Base-by-base conservation (phyloP, 768 basidiomycete genomes). In the Suillus cothurnatus region DNA sequence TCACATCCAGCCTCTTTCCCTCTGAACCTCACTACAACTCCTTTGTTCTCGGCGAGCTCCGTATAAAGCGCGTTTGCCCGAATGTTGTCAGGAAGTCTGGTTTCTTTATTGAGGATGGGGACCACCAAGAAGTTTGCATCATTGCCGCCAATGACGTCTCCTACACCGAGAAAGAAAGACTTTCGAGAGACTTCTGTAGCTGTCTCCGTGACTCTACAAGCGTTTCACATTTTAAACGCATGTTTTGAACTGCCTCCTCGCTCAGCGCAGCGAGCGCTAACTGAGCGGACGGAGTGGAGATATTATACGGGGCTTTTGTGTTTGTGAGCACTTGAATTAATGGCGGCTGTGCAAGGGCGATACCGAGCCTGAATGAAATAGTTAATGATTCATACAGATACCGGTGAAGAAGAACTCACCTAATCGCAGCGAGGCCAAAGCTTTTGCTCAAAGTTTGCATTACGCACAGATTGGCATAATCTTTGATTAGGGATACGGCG, bases 241-340 rank as follows among this genome's bases (percentile, higher is more conserved):
- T 95, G 21, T 74, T 67, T 1, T 76, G 65, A 15, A 97, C 69
- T 4, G 92, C 89, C 21, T 76, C 71, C 3, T 88, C 83, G 0
- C 92, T 86, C 36, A 98, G 85, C 0, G 97, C 94, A 12, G 90
- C 81, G 19, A 88, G 76, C 0, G 95, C 96, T 28, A 98, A 86
- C 34, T 86, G 78, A 15, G 97, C 94, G 7, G 94, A 94, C 0
- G 95, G 95, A 0, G 90, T 85, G 19, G 95, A 96, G 69, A 99
- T 88, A 77, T 97, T 98, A 81, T 99, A 99, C 0, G 97, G 97
- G 1, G 97, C 97, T 76, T 99, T 99, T 32, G 96, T 92, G 76
- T 99, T 99, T 65, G 88, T 86, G 61, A 99, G 87, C 67, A 98
- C 84, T 71, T 95, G 96, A 53, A 98, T 91, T 15, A 99, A 80